Base-by-base conservation (phyloP, 2,329 filamentous ascomycete genomes). In the Stagonosporopsis vannaccii region DNA sequence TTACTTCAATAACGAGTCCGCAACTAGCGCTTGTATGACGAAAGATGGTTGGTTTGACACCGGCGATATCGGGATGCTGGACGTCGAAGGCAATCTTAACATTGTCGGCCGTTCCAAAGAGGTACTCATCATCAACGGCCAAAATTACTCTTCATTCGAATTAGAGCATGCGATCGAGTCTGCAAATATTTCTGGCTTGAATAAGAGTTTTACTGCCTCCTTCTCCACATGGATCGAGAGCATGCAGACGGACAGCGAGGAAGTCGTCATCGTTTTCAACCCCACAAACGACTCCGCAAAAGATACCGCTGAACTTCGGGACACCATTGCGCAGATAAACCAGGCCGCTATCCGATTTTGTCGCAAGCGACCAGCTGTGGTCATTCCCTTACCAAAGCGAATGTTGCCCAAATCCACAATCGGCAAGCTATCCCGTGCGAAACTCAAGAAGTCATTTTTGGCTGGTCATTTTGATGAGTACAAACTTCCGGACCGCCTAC, bases 1-100 rank as follows among this genome's bases (percentile, higher is more conserved):
- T 6, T 78, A 79, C 52, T 67, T 63, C 47, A 65, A 68, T 44
- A 75, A 79, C 44, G 40, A 62, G 48, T 20, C 61, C 35, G 67
- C 67, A 4, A 71, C 70, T 58, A 1, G 51, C 61, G 56, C 39
- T 1, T 62, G 60, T 7, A 67, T 70, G 39, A 63, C 65, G 0
- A 8, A 40, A 4, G 62, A 66, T 42, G 63, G 62, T 8, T 72
- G 64, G 64, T 72, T 72, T 33, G 36, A 56, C 6, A 72, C 69
- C 3, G 69, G 69, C 4, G 69, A 72, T 32, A 44, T 48, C 6
- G 68, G 57, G 3, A 53, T 40, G 11, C 51, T 72, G 28, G 71
- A 77, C 6, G 60, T 64, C 8, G 4, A 39, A 4, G 67, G 61
- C 9, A 63, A 62, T 8, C 47, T 70, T 6, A 17, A 48, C 17